Conservation (phyloP, 306 rosid genomes). For the Dryas octopetala region DNA sequence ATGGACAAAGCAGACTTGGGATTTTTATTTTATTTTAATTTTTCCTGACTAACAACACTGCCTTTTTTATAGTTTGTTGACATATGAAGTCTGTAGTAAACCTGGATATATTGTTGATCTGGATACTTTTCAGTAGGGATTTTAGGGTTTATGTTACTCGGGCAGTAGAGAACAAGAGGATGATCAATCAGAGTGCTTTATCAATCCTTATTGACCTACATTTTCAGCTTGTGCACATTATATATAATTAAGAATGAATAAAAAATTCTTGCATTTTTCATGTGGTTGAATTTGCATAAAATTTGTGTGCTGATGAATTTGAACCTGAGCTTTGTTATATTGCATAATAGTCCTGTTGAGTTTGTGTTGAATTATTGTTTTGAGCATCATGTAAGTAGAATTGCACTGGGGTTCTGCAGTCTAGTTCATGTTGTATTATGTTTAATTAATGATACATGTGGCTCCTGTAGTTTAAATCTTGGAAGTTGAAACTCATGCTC, state of each 20-base stretch:
- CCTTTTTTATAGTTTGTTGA: slow-evolving; percentile 9
- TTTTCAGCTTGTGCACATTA: slow-evolving; percentile 18
- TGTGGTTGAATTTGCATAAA: slow-evolving; percentile 17
- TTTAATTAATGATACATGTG: not conserved
- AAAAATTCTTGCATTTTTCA: slow-evolving; percentile 9
- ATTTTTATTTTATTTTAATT: not conserved
- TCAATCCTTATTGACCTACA: slow-evolving; percentile 7
- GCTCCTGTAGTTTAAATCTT: not conserved
- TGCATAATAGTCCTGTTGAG: slow-evolving; percentile 6
- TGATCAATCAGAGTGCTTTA: not conserved
- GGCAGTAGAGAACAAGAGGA: slow-evolving; percentile 7
- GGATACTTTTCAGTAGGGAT: slow-evolving; percentile 12
- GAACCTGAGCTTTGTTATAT: slow-evolving; percentile 8
- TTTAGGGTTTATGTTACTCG: slow-evolving; percentile 19
- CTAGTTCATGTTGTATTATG: not conserved
- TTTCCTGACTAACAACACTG: slow-evolving; percentile 14
- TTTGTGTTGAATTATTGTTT: not conserved
- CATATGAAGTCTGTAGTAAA: slow-evolving; percentile 5
- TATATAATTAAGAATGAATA: not conserved
- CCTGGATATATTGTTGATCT: slow-evolving; percentile 19
- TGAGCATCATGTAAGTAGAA: not conserved
- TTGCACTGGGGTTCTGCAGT: not conserved
- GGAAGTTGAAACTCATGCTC: not conserved
- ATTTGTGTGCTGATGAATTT: not conserved
- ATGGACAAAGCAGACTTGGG: not conserved